Conservation (phyloP, 1,139 yeast species). For the Ogataea hybrid region DNA sequence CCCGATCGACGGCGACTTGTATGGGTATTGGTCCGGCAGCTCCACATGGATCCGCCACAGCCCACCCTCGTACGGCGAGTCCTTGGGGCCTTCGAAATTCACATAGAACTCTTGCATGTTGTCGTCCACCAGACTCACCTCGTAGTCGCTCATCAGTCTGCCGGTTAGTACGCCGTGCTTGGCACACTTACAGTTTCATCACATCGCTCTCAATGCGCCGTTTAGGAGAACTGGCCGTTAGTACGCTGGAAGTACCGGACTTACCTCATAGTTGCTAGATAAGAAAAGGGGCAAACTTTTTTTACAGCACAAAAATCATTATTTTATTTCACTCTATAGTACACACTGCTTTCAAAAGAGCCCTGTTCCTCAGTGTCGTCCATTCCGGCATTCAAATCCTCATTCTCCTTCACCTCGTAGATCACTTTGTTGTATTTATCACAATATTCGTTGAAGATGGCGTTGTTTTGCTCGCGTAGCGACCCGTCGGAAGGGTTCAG, state of each 20-base stretch:
- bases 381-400: too few relatives aligned
- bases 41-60: conserved; percentile 88
- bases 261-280: conserved; percentile 11
- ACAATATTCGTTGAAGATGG: too few relatives aligned
- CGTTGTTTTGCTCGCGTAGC: too few relatives aligned
- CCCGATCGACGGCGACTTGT: too few relatives aligned
- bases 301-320: conserved; percentile 1
- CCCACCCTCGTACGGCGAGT: conserved; percentile 89
- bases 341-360: too few relatives aligned
- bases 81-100: conserved; percentile 82
- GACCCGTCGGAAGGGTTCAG: too few relatives aligned
- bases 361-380: too few relatives aligned
- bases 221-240: conserved; percentile 56
- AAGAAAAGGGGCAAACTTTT: conserved; percentile 11
- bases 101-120: conserved; percentile 90
- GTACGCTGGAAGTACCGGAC: conserved; percentile 16
- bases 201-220: conserved; percentile 96
- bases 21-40: too few relatives aligned
- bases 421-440: too few relatives aligned
- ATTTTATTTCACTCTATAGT: conserved; percentile 2
- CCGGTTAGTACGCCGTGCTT: not conserved
- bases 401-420: too few relatives aligned
- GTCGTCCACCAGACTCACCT: conserved; percentile 81
- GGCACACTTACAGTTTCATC: conserved; percentile 74
- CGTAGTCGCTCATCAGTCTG: conserved; percentile 87